Evolutionary conservation across 2,329 filamentous ascomycete species (phyloP), one percentile per base, ranked within the genome.

Genomic region (Helotiales sp.): DNA sequence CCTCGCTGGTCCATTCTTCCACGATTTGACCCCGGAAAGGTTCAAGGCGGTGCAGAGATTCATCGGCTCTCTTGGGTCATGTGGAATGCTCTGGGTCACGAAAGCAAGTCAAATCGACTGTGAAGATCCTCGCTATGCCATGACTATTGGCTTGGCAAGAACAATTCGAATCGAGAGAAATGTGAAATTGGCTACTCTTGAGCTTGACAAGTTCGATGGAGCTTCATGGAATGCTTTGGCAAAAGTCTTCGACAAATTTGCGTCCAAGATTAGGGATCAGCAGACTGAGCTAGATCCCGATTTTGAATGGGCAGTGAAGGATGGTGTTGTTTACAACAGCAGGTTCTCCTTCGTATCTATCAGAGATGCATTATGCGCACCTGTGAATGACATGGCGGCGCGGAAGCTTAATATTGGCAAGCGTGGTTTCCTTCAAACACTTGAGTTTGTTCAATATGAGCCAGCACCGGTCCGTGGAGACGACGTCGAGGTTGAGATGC

Each of bases 71-170:
- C 31, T 34, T 15, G 31, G 31, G 9, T 34, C 31, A 9, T 15
- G 15, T 51, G 60, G 62, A 0, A 54, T 73, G 12, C 57, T 75
- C 5, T 74, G 72, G 73, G 53, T 74, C 17, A 74, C 71, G 6
- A 64, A 62, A 2, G 65, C 70, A 38, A 58, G 63, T 1, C 55
- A 62, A 24, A 47, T 63, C 24, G 52, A 65, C 5, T 8, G 70
- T 62, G 55, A 62, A 63, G 54, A 66, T 58, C 72, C 73, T 3
- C 61, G 68, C 12, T 60, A 71, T n/a, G 66, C 64, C n/a, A 63
- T 71, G 56, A 65, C 72, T 25, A 53, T 66, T 19, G 72, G 73
- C 12, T 55, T 74, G 29, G 63, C 73, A 24, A 66, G 72, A 15
- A 69, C 69, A 5, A 54, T 63, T 25, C 58, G 63, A 6, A 25